Conservation (phyloP, 2,329 filamentous ascomycete genomes). For the Aaosphaeria pasadenensis region DNA sequence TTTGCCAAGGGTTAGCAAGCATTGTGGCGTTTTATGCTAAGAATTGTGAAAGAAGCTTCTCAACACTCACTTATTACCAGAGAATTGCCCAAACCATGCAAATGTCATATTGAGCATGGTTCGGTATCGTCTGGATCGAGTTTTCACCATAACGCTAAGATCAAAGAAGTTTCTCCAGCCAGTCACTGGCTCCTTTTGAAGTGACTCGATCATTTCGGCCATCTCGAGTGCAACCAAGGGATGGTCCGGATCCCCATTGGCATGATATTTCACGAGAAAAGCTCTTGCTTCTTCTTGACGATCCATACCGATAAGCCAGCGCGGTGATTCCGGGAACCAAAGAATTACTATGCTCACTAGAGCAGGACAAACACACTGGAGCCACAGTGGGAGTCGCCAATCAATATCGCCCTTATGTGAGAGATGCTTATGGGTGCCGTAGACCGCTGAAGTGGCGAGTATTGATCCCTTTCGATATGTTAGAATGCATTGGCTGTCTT, state of each 20-base stretch:
- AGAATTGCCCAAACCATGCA: constrained; percentile 37
- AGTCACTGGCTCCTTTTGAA: constrained; percentile 14
- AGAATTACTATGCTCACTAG: constrained; percentile 14
- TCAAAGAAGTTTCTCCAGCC: constrained; percentile 21
- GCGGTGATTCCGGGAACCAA: constrained; percentile 18
- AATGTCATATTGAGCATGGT: constrained; percentile 27
- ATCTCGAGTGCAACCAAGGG: constrained; percentile 27
- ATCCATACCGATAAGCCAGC: constrained; percentile 21
- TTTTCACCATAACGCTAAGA: constrained; percentile 14
- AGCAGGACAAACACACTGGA: constrained; percentile 18
- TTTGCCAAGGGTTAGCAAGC: constrained; percentile 1
- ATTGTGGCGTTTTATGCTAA: not conserved
- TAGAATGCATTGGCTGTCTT: not conserved
- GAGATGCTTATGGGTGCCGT: constrained; percentile 19
- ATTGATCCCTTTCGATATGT: constrained; percentile 16
- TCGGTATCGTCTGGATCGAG: constrained; percentile 15
- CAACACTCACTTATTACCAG: constrained; percentile 26
- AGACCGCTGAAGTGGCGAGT: constrained; percentile 18
- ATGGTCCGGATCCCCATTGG: constrained; percentile 39
- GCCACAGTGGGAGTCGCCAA: constrained; percentile 20
- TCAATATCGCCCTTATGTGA: constrained; percentile 12
- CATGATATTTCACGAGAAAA: constrained; percentile 53
- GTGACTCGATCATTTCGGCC: constrained; percentile 25
- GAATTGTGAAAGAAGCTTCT: not conserved
- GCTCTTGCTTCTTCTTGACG: constrained; percentile 19